Base-by-base conservation (phyloP, 2,329 filamentous ascomycete species). In the Fusarium equiseti region DNA sequence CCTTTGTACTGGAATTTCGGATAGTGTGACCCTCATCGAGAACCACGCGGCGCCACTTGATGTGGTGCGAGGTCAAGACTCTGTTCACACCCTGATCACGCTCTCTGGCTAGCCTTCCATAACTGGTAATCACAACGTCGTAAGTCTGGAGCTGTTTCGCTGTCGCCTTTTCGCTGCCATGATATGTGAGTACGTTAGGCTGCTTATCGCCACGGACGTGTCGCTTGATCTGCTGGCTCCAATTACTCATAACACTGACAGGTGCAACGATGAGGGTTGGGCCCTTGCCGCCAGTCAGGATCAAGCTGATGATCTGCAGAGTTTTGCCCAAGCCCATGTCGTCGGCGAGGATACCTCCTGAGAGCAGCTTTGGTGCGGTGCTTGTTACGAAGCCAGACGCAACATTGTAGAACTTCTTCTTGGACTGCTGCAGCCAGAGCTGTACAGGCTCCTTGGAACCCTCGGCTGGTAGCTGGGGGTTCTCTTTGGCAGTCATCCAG, bases 241-340 rank as follows among this genome's bases (percentile, higher is more conserved):
- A 97, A 73, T 97, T 97, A 76, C 91, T 94, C 92, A 97, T 95
- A 22, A 97, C 93, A 54, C 91, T 91, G 8, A 97, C 87, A 1
- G 94, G 94, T 0, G 92, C 90, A 58, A 97, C 85, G 56, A 97
- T 95, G 24, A 97, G 84, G 0, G 93, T 97, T 3, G 90, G 83
- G 6, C 89, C 89, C 4, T 83, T 77, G 0, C 82, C 81, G 8
- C 84, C 85, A 6, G 83, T 83, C 53, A 95, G 81, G 59, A 97
- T 91, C 38, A 97, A 81, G 56, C 92, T 92, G 72, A 97, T 95
- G 50, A 94, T 87, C 77, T 97, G 92, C 11, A 97, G 85, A 1
- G 94, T 97, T 82, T 97, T 97, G 26, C 94, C 94, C 8, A 97
- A 81, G 6, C 94, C 94, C 95, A 97, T 97, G 75, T 97, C 94